phyloP scores from a whole-genome alignment of 805 yeast species.

The Pichia ethanolica region DNA sequence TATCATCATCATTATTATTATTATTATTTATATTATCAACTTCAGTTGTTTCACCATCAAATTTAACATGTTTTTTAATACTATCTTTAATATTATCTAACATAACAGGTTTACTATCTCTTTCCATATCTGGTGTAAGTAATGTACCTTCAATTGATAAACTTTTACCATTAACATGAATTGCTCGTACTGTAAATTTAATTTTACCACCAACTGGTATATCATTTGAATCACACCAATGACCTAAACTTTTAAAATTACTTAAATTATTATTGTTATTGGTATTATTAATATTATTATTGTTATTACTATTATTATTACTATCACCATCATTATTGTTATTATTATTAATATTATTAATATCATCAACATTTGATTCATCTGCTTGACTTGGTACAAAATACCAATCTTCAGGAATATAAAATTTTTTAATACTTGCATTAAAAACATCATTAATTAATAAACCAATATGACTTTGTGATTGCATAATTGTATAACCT shows the following conservation, averaged over 20 bases:
- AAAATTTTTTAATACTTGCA: conserved; percentile 79
- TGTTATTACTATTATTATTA: too few species aligned
- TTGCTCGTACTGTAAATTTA: conserved; percentile 61
- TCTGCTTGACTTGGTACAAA: conserved; percentile 77
- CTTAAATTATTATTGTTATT: too few species aligned
- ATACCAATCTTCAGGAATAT: conserved; percentile 81
- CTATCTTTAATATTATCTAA: conserved; percentile 14
- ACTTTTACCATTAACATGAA: conserved; percentile 73
- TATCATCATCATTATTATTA: background rate
- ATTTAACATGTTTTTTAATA: conserved; percentile 32
- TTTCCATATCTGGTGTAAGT: conserved; percentile 48
- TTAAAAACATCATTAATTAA: conserved; percentile 90
- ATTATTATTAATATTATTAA: background rate
- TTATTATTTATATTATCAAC: background rate
- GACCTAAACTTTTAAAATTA: conserved; percentile 51
- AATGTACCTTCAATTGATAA: conserved; percentile 87
- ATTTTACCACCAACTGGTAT: conserved; percentile 76
- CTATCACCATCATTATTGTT: too few species aligned
- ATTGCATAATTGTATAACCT: conserved; percentile 85
- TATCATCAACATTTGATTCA: conserved; percentile 28
- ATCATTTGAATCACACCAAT: conserved; percentile 79
- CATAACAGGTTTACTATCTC: conserved; percentile 45
- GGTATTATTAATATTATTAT: too few species aligned
- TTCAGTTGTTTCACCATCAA: conserved; percentile 24
- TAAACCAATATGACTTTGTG: conserved; percentile 91